A percentile compares a stretch with the other conserved stretches of the same genome.
Conservation (phyloP, 352 stramenopile genomes). For the Phytopythium oedochilum region DNA sequence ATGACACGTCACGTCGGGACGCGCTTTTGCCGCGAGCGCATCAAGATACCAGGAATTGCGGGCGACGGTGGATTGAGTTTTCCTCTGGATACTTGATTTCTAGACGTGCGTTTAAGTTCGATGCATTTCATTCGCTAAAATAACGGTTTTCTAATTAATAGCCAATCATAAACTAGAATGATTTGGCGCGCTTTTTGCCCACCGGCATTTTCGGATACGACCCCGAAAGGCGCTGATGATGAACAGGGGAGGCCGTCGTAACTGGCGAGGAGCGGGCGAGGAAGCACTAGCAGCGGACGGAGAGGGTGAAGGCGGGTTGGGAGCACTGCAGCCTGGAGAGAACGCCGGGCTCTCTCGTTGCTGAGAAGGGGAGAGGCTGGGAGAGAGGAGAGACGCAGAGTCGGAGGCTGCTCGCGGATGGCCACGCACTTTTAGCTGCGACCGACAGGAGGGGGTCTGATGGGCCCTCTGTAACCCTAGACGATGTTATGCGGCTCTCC, state of each 20-base stretch:
- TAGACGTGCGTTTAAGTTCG: too few species aligned
- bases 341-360: background rate
- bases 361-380: background rate
- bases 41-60: too few species aligned
- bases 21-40: too few species aligned
- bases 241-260: background rate
- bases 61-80: too few species aligned
- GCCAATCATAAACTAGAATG: too few species aligned
- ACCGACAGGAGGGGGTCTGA: slow-evolving; percentile 26
- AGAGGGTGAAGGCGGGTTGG: too few species aligned
- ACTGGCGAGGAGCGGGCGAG: background rate
- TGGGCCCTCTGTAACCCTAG: slow-evolving; percentile 70
- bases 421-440: slow-evolving; percentile 14
- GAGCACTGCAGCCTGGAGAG: background rate
- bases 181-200: too few species aligned
- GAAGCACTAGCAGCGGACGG: too few species aligned
- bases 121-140: too few species aligned
- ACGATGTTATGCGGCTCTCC: slow-evolving; percentile 17
- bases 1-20: too few species aligned
- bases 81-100: too few species aligned
- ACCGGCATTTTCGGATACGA: background rate
- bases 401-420: background rate
- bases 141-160: too few species aligned
- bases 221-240: background rate
- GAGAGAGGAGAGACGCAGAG: background rate